Percentiles rank a stretch among this genome's conserved stretches.
These are phyloP conservation scores for Pichia cephalocereana DNA, from an alignment of 805 yeast genomes.

Conservation along the genomic window DNA sequence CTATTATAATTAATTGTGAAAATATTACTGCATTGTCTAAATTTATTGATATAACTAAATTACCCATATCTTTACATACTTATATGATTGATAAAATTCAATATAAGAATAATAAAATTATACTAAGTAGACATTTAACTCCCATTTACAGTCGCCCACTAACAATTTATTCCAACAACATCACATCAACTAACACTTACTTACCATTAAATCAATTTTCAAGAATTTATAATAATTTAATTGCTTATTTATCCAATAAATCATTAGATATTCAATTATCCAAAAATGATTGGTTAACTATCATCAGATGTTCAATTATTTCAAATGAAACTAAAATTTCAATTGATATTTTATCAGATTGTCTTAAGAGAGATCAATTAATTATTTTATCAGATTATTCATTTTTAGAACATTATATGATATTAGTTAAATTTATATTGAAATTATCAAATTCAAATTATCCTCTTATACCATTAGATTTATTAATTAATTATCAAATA, in stretches of 20 bases:
- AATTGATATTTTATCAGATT: slow-evolving; percentile 37
- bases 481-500: slow-evolving; percentile 7
- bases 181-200: background rate
- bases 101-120: slow-evolving; percentile 42
- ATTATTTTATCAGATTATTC: slow-evolving; percentile 50
- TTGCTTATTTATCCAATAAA: slow-evolving; percentile 22
- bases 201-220: slow-evolving; percentile 24
- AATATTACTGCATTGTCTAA: slow-evolving; percentile 30
- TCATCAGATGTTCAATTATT: slow-evolving; percentile 19
- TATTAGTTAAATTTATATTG: slow-evolving; percentile 20
- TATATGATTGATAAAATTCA: slow-evolving; percentile 51
- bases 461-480: slow-evolving; percentile 21
- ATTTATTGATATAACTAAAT: slow-evolving; percentile 61
- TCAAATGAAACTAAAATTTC: slow-evolving; percentile 20
- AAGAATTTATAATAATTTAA: slow-evolving; percentile 26
- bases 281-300: slow-evolving; percentile 21
- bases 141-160: slow-evolving; percentile 26
- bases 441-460: slow-evolving; percentile 21
- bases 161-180: slow-evolving; percentile 4
- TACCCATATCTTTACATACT: slow-evolving; percentile 68
- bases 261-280: slow-evolving; percentile 18
- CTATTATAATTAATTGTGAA: slow-evolving; percentile 27
- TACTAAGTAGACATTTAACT: slow-evolving; percentile 36
- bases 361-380: slow-evolving; percentile 39
- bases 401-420: slow-evolving; percentile 29